Conservation (phyloP, 257 asterid species). For the Jaltomata sinuosa region DNA sequence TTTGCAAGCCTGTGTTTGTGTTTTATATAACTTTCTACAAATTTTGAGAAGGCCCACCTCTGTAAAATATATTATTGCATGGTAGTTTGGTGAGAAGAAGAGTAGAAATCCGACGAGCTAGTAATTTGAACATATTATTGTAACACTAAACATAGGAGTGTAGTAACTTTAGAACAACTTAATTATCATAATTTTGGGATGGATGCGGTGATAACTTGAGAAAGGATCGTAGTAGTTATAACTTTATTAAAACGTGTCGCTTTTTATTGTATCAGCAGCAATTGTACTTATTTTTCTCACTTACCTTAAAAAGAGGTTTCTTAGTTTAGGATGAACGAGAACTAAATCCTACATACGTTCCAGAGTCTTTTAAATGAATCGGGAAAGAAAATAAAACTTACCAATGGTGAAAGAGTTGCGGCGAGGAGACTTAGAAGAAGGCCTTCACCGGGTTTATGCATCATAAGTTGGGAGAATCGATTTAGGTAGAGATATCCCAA, state of each 20-base stretch:
- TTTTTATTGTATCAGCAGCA: neutral
- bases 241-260: neutral
- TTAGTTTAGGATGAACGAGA: too few relatives aligned
- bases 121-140: neutral
- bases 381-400: neutral
- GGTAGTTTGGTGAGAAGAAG: neutral
- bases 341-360: neutral
- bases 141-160: neutral
- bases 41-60: constrained; percentile 42
- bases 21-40: constrained; percentile 26
- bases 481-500: constrained; percentile 18
- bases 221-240: too few relatives aligned
- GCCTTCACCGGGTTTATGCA: constrained; percentile 46
- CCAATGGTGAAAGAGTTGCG: constrained; percentile 37
- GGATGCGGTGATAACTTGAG: too few relatives aligned
- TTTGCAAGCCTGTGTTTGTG: constrained; percentile 19
- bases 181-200: too few relatives aligned
- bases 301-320: too few relatives aligned
- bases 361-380: too few relatives aligned
- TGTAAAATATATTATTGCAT: neutral
- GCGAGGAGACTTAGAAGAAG: constrained; percentile 32
- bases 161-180: too few relatives aligned
- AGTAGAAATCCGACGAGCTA: neutral
- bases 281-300: neutral
- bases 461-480: constrained; percentile 36